Conservation (phyloP, 2,329 filamentous ascomycete genomes). For the Onygena corvina region DNA sequence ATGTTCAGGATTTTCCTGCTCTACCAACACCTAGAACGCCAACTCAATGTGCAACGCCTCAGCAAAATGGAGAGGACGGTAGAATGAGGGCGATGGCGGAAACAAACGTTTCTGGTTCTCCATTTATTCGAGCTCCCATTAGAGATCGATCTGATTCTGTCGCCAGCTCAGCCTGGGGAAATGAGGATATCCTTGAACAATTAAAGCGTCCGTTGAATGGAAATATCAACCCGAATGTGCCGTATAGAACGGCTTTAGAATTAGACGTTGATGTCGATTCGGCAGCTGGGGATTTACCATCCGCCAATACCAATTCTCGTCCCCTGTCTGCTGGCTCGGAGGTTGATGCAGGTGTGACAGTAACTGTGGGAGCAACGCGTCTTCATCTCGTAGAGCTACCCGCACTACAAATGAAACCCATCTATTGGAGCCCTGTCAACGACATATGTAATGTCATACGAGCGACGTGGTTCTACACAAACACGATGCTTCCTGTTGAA, state of each 20-base stretch:
- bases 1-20: slow-evolving; percentile 26
- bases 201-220: not conserved
- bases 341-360: slow-evolving; percentile 39
- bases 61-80: slow-evolving; percentile 19
- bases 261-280: slow-evolving; percentile 9
- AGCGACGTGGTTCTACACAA: slow-evolving; percentile 95
- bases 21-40: slow-evolving; percentile 20
- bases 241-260: not conserved
- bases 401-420: slow-evolving; percentile 73
- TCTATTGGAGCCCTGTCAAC: slow-evolving; percentile 93
- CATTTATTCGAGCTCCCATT: slow-evolving; percentile 36
- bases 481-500: slow-evolving; percentile 85
- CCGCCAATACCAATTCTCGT: not conserved
- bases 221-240: not conserved
- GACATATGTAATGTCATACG: slow-evolving; percentile 72
- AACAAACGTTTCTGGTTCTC: slow-evolving; percentile 37
- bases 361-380: slow-evolving; percentile 80
- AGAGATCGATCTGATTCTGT: slow-evolving; percentile 15
- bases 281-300: slow-evolving; percentile 7
- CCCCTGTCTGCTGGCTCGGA: slow-evolving; percentile 8
- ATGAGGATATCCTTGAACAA: slow-evolving; percentile 1
- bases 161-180: not conserved
- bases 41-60: slow-evolving; percentile 22
- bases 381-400: slow-evolving; percentile 81
- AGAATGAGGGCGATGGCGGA: slow-evolving; percentile 11